Evolutionary conservation across 441 rosid genomes (phyloP).

Genomic region (Gossypium gossypioides): DNA sequence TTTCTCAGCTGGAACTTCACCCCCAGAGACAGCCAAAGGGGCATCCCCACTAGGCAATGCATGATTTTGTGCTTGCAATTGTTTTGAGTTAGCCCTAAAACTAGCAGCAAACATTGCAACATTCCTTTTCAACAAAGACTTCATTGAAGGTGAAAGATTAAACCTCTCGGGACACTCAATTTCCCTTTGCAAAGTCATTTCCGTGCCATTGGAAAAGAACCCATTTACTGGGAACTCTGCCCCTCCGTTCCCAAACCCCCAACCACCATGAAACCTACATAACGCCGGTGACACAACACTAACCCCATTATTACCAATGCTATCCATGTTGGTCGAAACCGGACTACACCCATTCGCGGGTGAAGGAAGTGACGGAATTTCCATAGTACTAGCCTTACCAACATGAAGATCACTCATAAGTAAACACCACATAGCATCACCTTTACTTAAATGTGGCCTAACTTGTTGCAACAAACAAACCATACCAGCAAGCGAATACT

Average conservation of each 20-base stretch:
- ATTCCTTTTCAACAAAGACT: constrained; percentile 69
- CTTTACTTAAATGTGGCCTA: constrained; percentile 69
- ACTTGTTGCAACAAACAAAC: constrained; percentile 77
- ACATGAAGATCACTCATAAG: constrained; percentile 84
- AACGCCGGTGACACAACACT: constrained; percentile 47
- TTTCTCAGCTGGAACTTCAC: constrained; percentile 31
- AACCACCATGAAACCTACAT: constrained; percentile 77
- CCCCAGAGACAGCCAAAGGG: constrained; percentile 20
- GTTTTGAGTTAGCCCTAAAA: constrained; percentile 65
- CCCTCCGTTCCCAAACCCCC: constrained; percentile 64
- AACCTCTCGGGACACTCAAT: constrained; percentile 77
- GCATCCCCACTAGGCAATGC: constrained; percentile 28
- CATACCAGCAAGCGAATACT: constrained; percentile 72
- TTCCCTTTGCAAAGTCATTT: constrained; percentile 50
- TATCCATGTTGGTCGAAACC: constrained; percentile 27
- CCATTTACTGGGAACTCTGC: constrained; percentile 42
- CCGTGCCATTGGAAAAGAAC: constrained; percentile 34
- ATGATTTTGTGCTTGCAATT: constrained; percentile 35
- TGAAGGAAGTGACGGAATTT: constrained; percentile 36
- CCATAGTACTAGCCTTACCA: constrained; percentile 65
- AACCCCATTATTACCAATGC: constrained; percentile 31
- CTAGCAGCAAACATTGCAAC: constrained; percentile 83
- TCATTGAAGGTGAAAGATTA: constrained; percentile 76
- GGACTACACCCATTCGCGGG: constrained; percentile 23
- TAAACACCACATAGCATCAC: constrained; percentile 97